Evolutionary conservation across 371 early-diverging fungal species (phyloP), one percentile per base, ranked within the genome.

Genomic region (Enterocytospora artemiae): DNA sequence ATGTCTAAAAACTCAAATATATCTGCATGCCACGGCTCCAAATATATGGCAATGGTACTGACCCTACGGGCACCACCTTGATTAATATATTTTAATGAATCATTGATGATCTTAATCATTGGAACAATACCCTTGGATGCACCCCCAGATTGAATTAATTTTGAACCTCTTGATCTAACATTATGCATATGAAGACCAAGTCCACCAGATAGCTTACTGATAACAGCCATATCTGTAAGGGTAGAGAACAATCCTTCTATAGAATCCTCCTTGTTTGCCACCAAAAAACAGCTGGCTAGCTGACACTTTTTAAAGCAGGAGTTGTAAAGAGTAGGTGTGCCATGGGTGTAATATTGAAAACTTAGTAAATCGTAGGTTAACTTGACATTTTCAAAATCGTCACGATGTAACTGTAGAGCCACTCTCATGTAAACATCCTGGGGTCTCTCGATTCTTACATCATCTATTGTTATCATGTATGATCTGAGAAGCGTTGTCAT

Each of bases 391-490:
- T 88, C 88, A 50, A 95, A 81, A 74, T 95, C 87, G n/a, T 82
- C 81, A 49, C 87, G 89, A 70, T 96, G 96, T 70, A 97, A 93
- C 33, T 94, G 93, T 61, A 96, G 83, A 28, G 93, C 83, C 2
- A 93, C 94, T 70, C 98, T 87, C 96, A 97, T 96, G 64, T 94
- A 80, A 86, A 97, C 83, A 78, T 97, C 93, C 78, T 97, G 96
- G 28, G 96, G 96, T 25, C 96, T 84, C 76, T 97, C 96, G 1
- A 88, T 89, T 34, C 84, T 79, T 66, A 85, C 84, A 60, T 87
- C 83, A 72, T 91, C 84, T 64, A 85, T 83, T 46, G 49, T 63
- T 59, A 96, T 79, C 43, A 97, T 81, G 74, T 96, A 97, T 28
- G 89, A 88, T 28, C 91, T 87, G 76, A 91, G 89, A 20, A 97